Evolutionary conservation across 495 filamentous ascomycete genomes (phyloP).

Genomic region (Hapsidospora chrysogenum): DNA sequence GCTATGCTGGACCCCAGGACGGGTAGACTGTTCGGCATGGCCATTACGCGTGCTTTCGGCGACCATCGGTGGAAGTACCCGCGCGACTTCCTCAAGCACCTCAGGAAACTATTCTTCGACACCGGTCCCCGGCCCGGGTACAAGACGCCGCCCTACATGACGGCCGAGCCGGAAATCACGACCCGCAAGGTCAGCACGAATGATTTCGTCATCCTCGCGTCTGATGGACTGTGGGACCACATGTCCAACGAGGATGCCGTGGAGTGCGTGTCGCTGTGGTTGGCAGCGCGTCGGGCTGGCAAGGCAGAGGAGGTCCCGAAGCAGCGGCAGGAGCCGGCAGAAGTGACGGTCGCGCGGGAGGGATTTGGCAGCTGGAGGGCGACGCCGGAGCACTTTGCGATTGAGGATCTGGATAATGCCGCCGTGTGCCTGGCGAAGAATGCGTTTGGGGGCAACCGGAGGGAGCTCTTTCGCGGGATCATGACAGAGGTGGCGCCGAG

Average conservation of each 20-base stretch:
- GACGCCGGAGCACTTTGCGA: conserved; percentile 3
- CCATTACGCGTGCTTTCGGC: conserved; percentile 44
- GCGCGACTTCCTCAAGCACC: conserved; percentile 21
- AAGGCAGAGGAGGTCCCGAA: conserved; percentile 6
- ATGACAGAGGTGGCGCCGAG: conserved; percentile 31
- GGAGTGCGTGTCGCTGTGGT: conserved; percentile 36
- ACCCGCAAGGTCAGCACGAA: conserved; percentile 26
- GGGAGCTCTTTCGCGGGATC: conserved; percentile 35
- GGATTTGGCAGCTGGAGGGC: conserved; percentile 5
- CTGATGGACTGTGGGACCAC: conserved; percentile 48
- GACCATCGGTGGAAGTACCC: conserved; percentile 49
- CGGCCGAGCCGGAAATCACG: conserved; percentile 45
- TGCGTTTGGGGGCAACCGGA: conserved; percentile 40
- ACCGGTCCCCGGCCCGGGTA: conserved; percentile 18
- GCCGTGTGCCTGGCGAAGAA: conserved; percentile 47
- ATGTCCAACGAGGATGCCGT: conserved; percentile 44
- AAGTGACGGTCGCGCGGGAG: conserved; percentile 6
- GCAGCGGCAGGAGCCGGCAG: not conserved
- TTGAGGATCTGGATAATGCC: conserved; percentile 35
- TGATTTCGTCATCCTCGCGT: conserved; percentile 46
- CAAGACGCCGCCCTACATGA: conserved; percentile 46
- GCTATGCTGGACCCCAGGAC: conserved; percentile 23
- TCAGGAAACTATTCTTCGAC: conserved; percentile 29
- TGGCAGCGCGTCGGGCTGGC: conserved; percentile 15
- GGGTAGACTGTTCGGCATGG: conserved; percentile 39